Conservation (phyloP, 2,329 filamentous ascomycete genomes). For the Aspergillus fumigatiaffinis region DNA sequence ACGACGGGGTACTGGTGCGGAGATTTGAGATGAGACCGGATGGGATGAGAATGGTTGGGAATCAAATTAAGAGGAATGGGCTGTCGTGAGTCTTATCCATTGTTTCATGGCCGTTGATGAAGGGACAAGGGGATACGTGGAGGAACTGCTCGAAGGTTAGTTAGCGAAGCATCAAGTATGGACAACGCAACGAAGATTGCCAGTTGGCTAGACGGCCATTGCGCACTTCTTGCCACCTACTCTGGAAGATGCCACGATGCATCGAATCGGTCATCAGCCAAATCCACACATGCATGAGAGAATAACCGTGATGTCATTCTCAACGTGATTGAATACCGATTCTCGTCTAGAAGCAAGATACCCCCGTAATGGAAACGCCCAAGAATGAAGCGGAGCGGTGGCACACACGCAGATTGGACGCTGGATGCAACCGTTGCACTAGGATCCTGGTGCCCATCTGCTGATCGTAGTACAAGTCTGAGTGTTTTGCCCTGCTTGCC, state of each 20-base stretch:
- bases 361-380: not conserved
- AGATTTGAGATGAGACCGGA: not conserved
- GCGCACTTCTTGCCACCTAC: not conserved
- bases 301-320: not conserved
- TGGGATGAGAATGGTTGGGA: not conserved
- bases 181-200: not conserved
- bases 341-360: not conserved
- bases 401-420: conserved; percentile 8
- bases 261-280: not conserved
- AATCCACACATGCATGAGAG: not conserved
- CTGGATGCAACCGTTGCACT: conserved; percentile 15
- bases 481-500: not conserved
- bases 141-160: not conserved
- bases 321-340: not conserved
- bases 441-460: conserved; percentile 1
- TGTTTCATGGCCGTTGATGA: not conserved
- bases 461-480: not conserved
- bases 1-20: not conserved
- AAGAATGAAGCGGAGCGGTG: conserved; percentile 4
- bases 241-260: not conserved
- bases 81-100: not conserved
- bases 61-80: not conserved
- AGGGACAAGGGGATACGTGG: not conserved
- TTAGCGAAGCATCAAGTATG: not conserved
- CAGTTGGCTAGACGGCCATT: too few relatives aligned